Conservation (phyloP, 495 filamentous ascomycete species). For the Penicillium alfredii region DNA sequence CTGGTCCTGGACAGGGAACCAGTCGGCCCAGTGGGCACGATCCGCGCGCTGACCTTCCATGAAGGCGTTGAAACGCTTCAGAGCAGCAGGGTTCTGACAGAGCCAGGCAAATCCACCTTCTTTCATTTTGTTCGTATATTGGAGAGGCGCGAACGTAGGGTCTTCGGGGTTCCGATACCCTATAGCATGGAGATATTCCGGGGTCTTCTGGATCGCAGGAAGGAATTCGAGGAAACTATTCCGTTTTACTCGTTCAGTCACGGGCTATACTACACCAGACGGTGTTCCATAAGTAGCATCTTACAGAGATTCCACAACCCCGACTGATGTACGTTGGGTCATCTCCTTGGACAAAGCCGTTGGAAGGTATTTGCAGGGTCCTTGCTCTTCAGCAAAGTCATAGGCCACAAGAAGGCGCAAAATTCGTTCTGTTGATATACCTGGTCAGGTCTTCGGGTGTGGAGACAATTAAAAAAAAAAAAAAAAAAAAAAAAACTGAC, state of each 20-base stretch:
- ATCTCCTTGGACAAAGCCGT: slow-evolving; percentile 14
- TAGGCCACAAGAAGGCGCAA: slow-evolving; percentile 16
- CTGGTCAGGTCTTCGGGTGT: no score
- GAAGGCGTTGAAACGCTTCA: slow-evolving; percentile 20
- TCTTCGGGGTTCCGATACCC: slow-evolving; percentile 20
- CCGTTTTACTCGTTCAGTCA: no score
- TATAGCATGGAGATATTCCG: slow-evolving; percentile 16
- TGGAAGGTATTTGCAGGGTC: slow-evolving; percentile 11
- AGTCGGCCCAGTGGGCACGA: slow-evolving; percentile 21
- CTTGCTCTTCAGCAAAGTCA: slow-evolving; percentile 10
- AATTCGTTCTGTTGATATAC: slow-evolving; percentile 20
- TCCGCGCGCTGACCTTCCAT: slow-evolving; percentile 19
- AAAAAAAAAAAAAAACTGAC: slow-evolving; percentile 7
- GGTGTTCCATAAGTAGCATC: no score
- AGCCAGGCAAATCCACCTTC: slow-evolving; percentile 20
- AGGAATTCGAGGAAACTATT: slow-evolving; percentile 11
- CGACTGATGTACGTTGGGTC: slow-evolving; percentile 13
- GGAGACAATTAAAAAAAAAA: not conserved
- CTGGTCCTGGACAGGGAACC: slow-evolving; percentile 28
- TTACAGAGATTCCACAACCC: slow-evolving; percentile 17
- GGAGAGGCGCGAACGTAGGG: slow-evolving; percentile 25
- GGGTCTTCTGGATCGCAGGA: slow-evolving; percentile 14
- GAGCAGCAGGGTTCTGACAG: slow-evolving; percentile 7
- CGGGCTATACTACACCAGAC: no score
- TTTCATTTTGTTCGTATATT: slow-evolving; percentile 29